Conservation (phyloP, 129 eudicot species). For the Pittosporum tobira region DNA sequence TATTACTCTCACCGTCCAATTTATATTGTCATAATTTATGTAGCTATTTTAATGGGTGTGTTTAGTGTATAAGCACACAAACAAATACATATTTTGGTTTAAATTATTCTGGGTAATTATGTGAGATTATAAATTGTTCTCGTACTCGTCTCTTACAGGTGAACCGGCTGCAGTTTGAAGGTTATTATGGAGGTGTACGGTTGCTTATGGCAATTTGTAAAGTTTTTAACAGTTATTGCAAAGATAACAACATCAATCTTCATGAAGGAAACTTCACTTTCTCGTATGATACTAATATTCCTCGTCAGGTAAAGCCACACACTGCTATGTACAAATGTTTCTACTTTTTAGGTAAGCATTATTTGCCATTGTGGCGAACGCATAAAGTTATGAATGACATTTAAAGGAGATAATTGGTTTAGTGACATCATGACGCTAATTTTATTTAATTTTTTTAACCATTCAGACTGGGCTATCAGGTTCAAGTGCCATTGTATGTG, state of each 20-base stretch:
- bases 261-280: conserved; percentile 57
- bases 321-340: neutral
- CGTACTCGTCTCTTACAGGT: conserved; percentile 40
- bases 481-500: conserved; percentile 96
- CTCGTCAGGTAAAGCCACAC: conserved; percentile 73
- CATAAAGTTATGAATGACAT: neutral
- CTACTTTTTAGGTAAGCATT: neutral
- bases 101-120: neutral
- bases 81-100: no score
- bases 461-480: conserved; percentile 93
- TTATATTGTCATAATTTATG: no score
- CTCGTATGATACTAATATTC: conserved; percentile 90
- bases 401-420: no score
- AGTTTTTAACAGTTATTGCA: conserved; percentile 60
- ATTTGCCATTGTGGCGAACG: neutral
- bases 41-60: no score
- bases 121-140: neutral
- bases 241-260: conserved; percentile 46
- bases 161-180: conserved; percentile 56
- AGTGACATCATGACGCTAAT: neutral
- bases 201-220: conserved; percentile 87
- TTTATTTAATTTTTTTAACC: conserved; percentile 1
- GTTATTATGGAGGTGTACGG: conserved; percentile 94
- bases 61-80: no score
- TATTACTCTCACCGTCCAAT: no score